Evolutionary conservation across 768 basidiomycete genomes (phyloP).

Genomic region (Russula virescens): DNA sequence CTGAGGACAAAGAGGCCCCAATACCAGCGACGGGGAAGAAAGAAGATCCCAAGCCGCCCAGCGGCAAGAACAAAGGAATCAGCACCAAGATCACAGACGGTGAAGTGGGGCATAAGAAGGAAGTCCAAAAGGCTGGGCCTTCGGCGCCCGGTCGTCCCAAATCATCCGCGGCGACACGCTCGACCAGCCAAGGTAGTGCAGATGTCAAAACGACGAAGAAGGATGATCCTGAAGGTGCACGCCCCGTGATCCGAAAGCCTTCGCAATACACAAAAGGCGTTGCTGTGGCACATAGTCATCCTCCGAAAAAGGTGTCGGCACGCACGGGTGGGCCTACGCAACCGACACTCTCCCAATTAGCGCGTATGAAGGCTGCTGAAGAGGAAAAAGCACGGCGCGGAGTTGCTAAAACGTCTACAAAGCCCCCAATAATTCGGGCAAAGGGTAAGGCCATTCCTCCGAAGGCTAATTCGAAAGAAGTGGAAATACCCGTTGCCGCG

Average conservation of each 20-base stretch:
- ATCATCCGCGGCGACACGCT: constrained; percentile 5
- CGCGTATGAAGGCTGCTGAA: constrained; percentile 22
- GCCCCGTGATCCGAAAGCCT: not conserved
- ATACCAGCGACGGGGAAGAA: not conserved
- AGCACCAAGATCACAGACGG: not conserved
- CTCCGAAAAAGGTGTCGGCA: constrained; percentile 11
- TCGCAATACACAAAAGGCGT: constrained; percentile 1
- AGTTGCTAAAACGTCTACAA: constrained; percentile 11
- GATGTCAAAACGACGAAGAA: constrained; percentile 2
- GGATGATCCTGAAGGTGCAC: not conserved
- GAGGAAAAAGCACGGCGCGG: constrained; percentile 17
- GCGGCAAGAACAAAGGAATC: not conserved
- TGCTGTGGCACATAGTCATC: not conserved
- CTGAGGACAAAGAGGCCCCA: not conserved
- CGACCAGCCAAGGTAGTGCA: not conserved
- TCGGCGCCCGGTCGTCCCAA: constrained; percentile 5
- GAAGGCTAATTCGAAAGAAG: constrained; percentile 3
- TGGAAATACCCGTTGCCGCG: constrained; percentile 1
- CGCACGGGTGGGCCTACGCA: constrained; percentile 22
- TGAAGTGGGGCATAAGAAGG: not conserved
- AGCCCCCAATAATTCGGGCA: not conserved
- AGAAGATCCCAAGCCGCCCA: not conserved
- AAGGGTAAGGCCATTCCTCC: not conserved
- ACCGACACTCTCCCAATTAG: constrained; percentile 25
- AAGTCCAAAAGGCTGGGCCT: not conserved